Evolutionary conservation across 345 rosid genomes (phyloP).

Genomic region (Pistacia atlantica): DNA sequence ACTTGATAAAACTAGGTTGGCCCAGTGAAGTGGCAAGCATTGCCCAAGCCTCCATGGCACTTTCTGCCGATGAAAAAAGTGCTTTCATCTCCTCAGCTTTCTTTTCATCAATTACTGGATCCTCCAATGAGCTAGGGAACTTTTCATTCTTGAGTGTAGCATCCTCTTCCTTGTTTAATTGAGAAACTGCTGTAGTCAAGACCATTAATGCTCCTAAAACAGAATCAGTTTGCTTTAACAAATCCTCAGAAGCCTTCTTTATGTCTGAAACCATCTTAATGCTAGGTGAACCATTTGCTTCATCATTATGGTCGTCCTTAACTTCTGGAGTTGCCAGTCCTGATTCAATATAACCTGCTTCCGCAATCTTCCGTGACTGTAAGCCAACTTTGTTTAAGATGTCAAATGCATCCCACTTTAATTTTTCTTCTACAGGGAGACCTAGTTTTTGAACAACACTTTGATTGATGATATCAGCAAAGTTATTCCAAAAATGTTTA

Average conservation of each 20-base stretch:
- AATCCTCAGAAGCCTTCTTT: conserved; percentile 75
- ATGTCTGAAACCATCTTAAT: conserved; percentile 52
- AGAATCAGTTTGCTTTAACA: conserved; percentile 82
- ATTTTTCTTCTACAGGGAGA: conserved; percentile 58
- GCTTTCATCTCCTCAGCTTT: conserved; percentile 85
- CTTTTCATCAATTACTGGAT: conserved; percentile 52
- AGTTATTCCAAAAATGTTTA: conserved; percentile 66
- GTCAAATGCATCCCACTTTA: conserved; percentile 80
- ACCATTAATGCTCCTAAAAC: conserved; percentile 91
- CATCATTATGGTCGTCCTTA: conserved; percentile 42
- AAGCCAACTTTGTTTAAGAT: conserved; percentile 65
- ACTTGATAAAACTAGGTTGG: conserved; percentile 92
- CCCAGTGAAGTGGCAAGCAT: conserved; percentile 96
- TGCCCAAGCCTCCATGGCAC: conserved; percentile 99
- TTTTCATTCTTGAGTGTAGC: conserved; percentile 29
- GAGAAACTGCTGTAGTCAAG: conserved; percentile 72
- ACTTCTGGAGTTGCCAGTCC: conserved; percentile 75
- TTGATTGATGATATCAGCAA: conserved; percentile 60
- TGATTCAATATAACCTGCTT: conserved; percentile 75
- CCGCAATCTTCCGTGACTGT: conserved; percentile 75
- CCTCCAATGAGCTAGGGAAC: conserved; percentile 40
- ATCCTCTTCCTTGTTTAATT: conserved; percentile 52
- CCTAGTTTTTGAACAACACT: conserved; percentile 73
- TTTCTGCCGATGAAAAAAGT: conserved; percentile 85
- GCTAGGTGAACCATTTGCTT: conserved; percentile 35